These are phyloP conservation scores for Arctostaphylos glauca DNA, from an alignment of 148 eudicot species.

Conservation along the genomic window DNA sequence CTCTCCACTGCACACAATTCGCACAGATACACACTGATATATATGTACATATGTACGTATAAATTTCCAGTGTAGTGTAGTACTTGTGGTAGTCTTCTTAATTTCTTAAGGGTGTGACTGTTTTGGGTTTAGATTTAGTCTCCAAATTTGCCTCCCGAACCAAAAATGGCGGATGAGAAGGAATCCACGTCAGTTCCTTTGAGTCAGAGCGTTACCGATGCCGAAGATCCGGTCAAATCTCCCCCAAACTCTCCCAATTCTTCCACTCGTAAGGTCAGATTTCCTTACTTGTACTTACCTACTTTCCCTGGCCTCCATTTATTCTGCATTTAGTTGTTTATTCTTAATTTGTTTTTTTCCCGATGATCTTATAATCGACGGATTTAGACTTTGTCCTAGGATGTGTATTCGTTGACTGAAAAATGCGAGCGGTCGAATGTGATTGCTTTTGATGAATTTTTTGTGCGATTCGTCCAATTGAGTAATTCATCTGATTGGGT, in stretches of 20 bases:
- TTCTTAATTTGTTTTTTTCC: not conserved
- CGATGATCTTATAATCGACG: not conserved
- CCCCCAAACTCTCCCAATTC: conserved; percentile 26
- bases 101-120: not conserved
- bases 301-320: too few species aligned
- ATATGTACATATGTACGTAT: not conserved
- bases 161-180: conserved; percentile 24
- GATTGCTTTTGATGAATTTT: too few species aligned
- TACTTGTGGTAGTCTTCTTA: too few species aligned
- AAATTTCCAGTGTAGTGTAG: too few species aligned
- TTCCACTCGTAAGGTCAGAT: conserved; percentile 50
- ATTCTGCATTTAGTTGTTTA: not conserved
- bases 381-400: not conserved
- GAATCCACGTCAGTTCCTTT: conserved; percentile 23
- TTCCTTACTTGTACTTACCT: not conserved
- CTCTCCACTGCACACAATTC: too few species aligned
- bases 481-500: not conserved
- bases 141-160: not conserved
- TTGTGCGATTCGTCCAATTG: not conserved
- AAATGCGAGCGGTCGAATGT: not conserved
- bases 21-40: too few species aligned
- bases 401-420: not conserved
- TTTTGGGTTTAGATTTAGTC: not conserved
- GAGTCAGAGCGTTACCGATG: conserved; percentile 3
- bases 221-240: conserved; percentile 27